Base-by-base conservation (phyloP, 202 grass and related monocot genomes). In the Eragrostis tef region DNA sequence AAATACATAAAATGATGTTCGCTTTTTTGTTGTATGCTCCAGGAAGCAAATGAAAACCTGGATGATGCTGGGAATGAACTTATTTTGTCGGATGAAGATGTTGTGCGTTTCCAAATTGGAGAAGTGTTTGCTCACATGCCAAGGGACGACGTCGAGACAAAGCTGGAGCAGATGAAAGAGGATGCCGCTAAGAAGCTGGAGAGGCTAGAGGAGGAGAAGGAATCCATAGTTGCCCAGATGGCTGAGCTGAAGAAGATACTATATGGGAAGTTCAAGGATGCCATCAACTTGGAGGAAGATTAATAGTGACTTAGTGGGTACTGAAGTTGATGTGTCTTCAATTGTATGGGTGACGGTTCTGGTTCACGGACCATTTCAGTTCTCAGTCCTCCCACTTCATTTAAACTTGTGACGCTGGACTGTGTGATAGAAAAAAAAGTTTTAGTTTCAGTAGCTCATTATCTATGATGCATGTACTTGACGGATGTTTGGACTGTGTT, bases 271-370 rank as follows among this genome's bases (percentile, higher is more conserved):
- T 98, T 98, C 71, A 93, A 90, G 80, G 89, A 98, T 10, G 88
- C 96, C 56, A 98, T 98, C 77, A 98, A 98, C 86, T 83, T 98
- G 77, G 96, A 98, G 86, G 96, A 98, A 77, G 96, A 98, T 85
- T 98, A 79, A 54, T 72, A 48, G 34, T 39, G 50, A 51, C 2
- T 39, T 39, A 24, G 20, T 9, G 1, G 29, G 57, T 53, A n/a
- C 15, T 51, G 49, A 15, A 15, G 49, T 51, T 9, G 46, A 13
- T 51, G 14, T 5, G 1, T 19, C 49, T 72, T 45, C 16, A 29
- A 34, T 74, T 39, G 19, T 41, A 27, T 83, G 79, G 11, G 29
- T 13, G 11, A 3, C 19, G 12, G 29, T 67, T 74, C 49, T 73
- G 25, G 19, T 72, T 59, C 15, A 56, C 66, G 67, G 17, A 7